These are phyloP conservation scores for Cladophialophora yegresii DNA, from an alignment of 2,329 filamentous ascomycete genomes.

Conservation along the genomic window DNA sequence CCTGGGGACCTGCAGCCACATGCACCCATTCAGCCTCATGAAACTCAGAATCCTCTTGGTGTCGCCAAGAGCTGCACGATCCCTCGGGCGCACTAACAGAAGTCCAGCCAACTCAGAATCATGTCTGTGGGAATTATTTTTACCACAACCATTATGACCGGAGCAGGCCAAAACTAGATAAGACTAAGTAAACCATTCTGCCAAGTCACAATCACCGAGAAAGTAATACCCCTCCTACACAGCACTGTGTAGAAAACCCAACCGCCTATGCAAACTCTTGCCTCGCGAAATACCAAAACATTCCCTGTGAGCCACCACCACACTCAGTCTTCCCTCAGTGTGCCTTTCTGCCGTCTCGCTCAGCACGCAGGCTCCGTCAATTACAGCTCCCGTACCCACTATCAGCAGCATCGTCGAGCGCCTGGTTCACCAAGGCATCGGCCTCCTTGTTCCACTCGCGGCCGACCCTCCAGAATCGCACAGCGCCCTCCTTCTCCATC, in stretches of 20 bases:
- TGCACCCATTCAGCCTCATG: neutral
- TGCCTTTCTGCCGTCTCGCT: neutral
- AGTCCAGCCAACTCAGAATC: neutral
- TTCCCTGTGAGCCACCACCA: neutral
- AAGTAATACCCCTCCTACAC: no score
- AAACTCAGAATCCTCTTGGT: neutral
- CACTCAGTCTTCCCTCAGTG: neutral
- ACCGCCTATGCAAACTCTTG: neutral
- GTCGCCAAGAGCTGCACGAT: neutral
- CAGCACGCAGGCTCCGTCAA: neutral
- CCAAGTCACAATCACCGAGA: neutral
- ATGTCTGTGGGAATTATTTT: neutral
- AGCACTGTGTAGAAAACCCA: neutral
- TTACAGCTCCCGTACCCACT: conserved; percentile 26
- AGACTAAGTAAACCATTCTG: neutral
- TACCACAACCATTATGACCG: neutral
- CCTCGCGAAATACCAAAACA: neutral
- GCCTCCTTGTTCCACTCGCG: conserved; percentile 49
- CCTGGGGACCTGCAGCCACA: neutral
- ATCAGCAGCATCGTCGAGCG: conserved; percentile 27
- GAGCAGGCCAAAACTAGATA: neutral
- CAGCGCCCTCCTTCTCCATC: conserved; percentile 43
- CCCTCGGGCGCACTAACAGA: neutral
- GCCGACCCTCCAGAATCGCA: conserved; percentile 55
- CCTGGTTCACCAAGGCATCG: conserved; percentile 45